Percentiles rank a stretch among this genome's conserved stretches.
phyloP scores from a whole-genome alignment of 2,329 filamentous ascomycete genomes.

The Xylariaceae sp. region DNA sequence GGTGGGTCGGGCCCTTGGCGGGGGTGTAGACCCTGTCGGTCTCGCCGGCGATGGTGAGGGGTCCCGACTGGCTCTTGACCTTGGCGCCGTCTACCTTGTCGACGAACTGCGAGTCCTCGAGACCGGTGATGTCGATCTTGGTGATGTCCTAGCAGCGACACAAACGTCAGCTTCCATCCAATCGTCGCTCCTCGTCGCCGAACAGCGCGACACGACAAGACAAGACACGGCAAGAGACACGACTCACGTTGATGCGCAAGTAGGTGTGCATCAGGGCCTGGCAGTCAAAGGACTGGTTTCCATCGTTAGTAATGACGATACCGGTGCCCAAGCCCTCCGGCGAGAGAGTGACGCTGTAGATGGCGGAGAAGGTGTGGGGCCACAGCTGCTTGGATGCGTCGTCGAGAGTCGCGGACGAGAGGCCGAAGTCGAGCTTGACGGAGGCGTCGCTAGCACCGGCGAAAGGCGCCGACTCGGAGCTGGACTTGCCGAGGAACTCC shows the following conservation, averaged over 20 bases:
- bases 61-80: conserved; percentile 62
- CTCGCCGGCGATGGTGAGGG: conserved; percentile 71
- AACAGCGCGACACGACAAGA: background rate
- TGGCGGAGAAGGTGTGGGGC: conserved; percentile 83
- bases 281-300: conserved; percentile 78
- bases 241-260: conserved; percentile 70
- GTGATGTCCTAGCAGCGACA: conserved; percentile 66
- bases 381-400: conserved; percentile 69
- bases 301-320: conserved; percentile 86
- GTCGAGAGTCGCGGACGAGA: conserved; percentile 70
- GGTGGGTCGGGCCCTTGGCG: conserved; percentile 55
- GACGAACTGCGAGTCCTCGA: conserved; percentile 71
- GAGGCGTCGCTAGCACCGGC: conserved; percentile 56
- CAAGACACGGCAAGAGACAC: background rate
- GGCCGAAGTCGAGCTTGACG: conserved; percentile 94
- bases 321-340: conserved; percentile 74
- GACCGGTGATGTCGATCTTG: conserved; percentile 68
- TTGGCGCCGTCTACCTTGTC: conserved; percentile 76
- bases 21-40: conserved; percentile 87
- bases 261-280: conserved; percentile 92
- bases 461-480: conserved; percentile 64
- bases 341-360: conserved; percentile 88
- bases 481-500: conserved; percentile 91
- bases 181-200: background rate
- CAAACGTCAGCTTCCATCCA: conserved; percentile 2